phyloP scores from a whole-genome alignment of 148 eudicot genomes.

The Rhododendron kiyosumense region DNA sequence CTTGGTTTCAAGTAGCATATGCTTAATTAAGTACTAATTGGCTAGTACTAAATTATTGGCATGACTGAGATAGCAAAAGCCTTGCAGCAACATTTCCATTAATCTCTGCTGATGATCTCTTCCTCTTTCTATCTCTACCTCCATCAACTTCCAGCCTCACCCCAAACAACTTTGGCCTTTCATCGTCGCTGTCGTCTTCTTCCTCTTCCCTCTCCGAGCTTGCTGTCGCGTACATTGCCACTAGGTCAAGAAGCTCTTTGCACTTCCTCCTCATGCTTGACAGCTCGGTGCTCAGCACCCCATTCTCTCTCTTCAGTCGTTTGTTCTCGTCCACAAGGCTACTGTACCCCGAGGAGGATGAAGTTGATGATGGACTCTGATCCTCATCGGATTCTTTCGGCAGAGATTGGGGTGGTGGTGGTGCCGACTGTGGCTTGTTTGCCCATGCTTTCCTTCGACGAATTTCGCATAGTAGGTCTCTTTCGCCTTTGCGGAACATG shows the following conservation, averaged over 20 bases:
- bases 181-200: constrained; percentile 7
- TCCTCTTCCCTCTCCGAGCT: not conserved
- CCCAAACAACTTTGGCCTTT: constrained; percentile 63
- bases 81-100: constrained; percentile 24
- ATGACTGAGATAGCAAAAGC: constrained; percentile 41
- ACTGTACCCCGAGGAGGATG: constrained; percentile 52
- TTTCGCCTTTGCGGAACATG: constrained; percentile 61
- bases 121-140: constrained; percentile 46
- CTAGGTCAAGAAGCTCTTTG: constrained; percentile 63
- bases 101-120: constrained; percentile 27
- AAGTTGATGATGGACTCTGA: constrained; percentile 63
- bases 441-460: constrained; percentile 73
- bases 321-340: constrained; percentile 69
- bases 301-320: constrained; percentile 62
- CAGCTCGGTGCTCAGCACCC: constrained; percentile 58
- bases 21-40: not conserved
- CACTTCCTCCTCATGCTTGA: constrained; percentile 60
- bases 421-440: constrained; percentile 28
- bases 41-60: constrained; percentile 28
- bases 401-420: not conserved
- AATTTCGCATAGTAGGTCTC: constrained; percentile 52
- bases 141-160: constrained; percentile 57
- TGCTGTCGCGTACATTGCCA: constrained; percentile 19
- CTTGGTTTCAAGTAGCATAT: not conserved
- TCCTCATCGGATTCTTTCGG: constrained; percentile 45